Evolutionary conservation across 164 flowering plant species (phyloP).

Genomic region (Sedum album): DNA sequence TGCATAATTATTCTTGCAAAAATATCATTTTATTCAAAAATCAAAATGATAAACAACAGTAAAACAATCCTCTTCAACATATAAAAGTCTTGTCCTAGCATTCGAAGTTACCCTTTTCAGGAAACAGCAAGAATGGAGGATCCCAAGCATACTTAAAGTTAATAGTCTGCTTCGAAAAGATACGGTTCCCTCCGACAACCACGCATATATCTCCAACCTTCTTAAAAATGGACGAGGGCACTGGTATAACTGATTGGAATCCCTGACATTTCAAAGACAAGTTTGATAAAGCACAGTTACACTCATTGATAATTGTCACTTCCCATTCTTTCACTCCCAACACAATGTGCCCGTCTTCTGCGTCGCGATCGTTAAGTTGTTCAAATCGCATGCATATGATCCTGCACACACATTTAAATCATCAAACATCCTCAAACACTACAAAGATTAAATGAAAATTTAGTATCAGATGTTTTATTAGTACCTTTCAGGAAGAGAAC

Average conservation of each 20-base stretch:
- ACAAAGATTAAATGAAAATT: no score
- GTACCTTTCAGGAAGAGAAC: neutral
- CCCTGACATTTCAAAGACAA: neutral
- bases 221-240: neutral
- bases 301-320: neutral
- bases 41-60: no score
- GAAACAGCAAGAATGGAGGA: neutral
- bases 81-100: neutral
- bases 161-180: slow-evolving; percentile 1
- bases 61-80: no score
- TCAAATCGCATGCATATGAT: slow-evolving; percentile 1
- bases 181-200: neutral
- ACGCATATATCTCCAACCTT: slow-evolving; percentile 3
- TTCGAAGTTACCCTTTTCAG: neutral
- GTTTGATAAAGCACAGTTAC: neutral
- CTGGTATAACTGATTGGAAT: neutral
- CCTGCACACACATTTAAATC: neutral
- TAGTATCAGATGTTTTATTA: neutral
- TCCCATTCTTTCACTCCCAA: neutral
- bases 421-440: neutral
- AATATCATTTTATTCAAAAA: neutral
- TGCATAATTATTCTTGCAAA: neutral
- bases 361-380: neutral
- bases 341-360: neutral
- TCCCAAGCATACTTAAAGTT: slow-evolving; percentile 5